Conservation (phyloP, 2,329 filamentous ascomycete species). For the Cryphonectria naterciae region DNA sequence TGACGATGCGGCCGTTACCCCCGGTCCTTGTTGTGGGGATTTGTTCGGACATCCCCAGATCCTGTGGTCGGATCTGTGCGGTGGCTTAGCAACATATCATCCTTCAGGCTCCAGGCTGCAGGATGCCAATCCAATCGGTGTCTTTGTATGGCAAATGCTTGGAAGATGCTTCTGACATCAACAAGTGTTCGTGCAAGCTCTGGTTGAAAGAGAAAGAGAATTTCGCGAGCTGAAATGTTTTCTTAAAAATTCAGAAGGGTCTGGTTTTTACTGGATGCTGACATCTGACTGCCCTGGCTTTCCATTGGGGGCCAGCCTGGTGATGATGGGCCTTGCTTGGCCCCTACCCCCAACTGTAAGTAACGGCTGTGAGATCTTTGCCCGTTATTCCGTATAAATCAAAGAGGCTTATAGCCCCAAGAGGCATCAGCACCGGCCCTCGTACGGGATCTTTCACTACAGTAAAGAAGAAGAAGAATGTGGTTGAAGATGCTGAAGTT, state of each 20-base stretch:
- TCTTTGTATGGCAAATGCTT: neutral
- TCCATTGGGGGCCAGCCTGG: neutral
- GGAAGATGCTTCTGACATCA: neutral
- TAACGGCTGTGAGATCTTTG: neutral
- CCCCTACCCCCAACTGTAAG: neutral
- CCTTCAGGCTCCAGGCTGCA: neutral
- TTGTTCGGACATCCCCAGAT: neutral
- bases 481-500: neutral
- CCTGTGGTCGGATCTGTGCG: neutral
- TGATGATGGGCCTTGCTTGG: neutral
- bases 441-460: no score
- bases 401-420: neutral
- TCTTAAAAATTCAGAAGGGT: neutral
- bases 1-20: neutral
- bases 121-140: neutral
- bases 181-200: neutral
- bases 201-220: neutral
- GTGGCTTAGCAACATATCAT: neutral
- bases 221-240: neutral
- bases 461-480: neutral
- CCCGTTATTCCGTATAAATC: neutral
- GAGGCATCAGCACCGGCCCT: neutral
- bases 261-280: neutral
- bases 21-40: neutral
- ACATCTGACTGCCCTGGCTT: neutral